Conservation (phyloP, 202 grass and related monocot genomes). For the Zizania palustris region DNA sequence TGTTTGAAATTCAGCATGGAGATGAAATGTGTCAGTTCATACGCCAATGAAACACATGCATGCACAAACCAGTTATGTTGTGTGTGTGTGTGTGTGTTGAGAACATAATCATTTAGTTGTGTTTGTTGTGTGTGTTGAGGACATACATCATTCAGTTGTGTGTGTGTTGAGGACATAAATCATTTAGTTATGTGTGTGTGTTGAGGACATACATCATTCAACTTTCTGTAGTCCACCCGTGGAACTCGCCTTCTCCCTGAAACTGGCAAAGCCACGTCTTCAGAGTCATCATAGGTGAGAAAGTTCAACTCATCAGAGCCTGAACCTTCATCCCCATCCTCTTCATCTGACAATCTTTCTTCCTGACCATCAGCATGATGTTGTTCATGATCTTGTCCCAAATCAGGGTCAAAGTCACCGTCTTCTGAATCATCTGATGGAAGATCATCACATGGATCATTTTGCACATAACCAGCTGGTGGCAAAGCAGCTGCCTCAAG, state of each 20-base stretch:
- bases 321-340: conserved; percentile 47
- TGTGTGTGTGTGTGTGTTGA: too few species aligned
- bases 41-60: conserved; percentile 10
- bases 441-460: conserved; percentile 60
- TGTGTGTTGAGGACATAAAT: too few species aligned
- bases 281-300: conserved; percentile 48
- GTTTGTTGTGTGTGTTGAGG: too few species aligned
- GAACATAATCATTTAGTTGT: too few species aligned
- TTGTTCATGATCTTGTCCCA: conserved; percentile 42
- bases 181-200: too few species aligned
- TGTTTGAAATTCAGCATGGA: conserved; percentile 50
- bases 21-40: conserved; percentile 45
- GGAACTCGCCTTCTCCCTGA: too few species aligned
- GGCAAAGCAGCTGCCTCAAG: conserved; percentile 58
- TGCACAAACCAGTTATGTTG: too few species aligned
- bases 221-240: too few species aligned
- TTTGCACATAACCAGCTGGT: conserved; percentile 48
- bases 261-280: too few species aligned
- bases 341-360: conserved; percentile 48
- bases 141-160: too few species aligned
- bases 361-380: conserved; percentile 46
- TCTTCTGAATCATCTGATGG: conserved; percentile 92
- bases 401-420: conserved; percentile 66
- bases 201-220: too few species aligned
- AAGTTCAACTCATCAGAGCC: conserved; percentile 71